Evolutionary conservation across 2,329 filamentous ascomycete genomes (phyloP).

Genomic region (Phaeosphaeria sp.): DNA sequence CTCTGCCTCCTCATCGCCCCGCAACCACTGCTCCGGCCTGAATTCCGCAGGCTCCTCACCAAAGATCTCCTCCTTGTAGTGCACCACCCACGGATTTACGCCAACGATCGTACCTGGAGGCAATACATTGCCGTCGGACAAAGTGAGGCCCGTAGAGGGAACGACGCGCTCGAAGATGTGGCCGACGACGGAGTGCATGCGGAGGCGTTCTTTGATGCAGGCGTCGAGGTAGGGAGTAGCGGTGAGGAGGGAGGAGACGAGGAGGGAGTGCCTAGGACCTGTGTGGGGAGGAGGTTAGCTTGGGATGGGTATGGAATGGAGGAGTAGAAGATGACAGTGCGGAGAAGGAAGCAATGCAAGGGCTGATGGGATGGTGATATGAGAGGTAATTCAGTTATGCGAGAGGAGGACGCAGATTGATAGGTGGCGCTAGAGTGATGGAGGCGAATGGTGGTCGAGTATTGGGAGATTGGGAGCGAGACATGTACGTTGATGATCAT

Average conservation of each 20-base stretch:
- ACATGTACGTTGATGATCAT: slow-evolving; percentile 41
- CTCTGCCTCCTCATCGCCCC: neutral
- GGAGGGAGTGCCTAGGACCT: slow-evolving; percentile 36
- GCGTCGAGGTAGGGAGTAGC: slow-evolving; percentile 45
- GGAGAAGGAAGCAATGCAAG: too few species aligned
- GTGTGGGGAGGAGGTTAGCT: neutral
- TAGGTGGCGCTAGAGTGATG: too few species aligned
- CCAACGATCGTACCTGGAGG: slow-evolving; percentile 43
- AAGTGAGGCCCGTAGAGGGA: slow-evolving; percentile 22
- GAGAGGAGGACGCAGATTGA: too few species aligned
- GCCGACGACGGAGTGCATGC: slow-evolving; percentile 51
- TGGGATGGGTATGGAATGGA: too few species aligned
- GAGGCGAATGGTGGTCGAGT: too few species aligned
- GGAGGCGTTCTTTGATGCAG: slow-evolving; percentile 56
- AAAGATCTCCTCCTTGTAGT: slow-evolving; percentile 27
- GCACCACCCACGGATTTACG: slow-evolving; percentile 40
- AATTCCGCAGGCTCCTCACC: slow-evolving; percentile 27
- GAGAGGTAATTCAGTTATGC: too few species aligned
- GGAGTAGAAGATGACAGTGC: too few species aligned
- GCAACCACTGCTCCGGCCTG: slow-evolving; percentile 45
- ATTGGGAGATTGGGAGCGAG: too few species aligned
- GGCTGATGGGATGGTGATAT: too few species aligned
- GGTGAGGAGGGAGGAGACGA: slow-evolving; percentile 31
- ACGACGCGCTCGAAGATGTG: slow-evolving; percentile 43
- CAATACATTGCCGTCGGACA: slow-evolving; percentile 26